Conservation (phyloP, 2,329 filamentous ascomycete species). For the Phialemonium atrogriseum region DNA sequence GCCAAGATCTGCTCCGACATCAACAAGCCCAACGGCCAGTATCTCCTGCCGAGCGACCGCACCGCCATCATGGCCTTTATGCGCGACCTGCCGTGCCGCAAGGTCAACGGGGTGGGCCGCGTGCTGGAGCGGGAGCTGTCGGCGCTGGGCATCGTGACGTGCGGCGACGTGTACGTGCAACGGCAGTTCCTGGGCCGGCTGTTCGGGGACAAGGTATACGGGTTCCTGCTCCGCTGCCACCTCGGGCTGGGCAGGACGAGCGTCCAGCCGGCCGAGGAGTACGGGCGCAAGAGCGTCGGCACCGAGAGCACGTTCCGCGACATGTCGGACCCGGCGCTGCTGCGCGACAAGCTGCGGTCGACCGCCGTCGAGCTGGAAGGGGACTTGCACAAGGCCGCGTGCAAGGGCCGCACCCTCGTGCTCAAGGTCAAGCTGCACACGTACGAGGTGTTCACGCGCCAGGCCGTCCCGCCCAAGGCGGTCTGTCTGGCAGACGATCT, state of each 20-base stretch:
- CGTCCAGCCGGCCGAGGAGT: slow-evolving; percentile 79
- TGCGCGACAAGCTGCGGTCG: slow-evolving; percentile 70
- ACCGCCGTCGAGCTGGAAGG: slow-evolving; percentile 82
- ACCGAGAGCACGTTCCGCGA: slow-evolving; percentile 90
- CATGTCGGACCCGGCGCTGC: slow-evolving; percentile 56
- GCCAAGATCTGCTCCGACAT: slow-evolving; percentile 94
- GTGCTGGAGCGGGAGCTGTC: slow-evolving; percentile 88
- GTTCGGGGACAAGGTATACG: slow-evolving; percentile 86
- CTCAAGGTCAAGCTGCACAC: slow-evolving; percentile 92
- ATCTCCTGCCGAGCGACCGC: slow-evolving; percentile 63
- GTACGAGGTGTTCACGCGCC: slow-evolving; percentile 83
- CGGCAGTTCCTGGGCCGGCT: slow-evolving; percentile 66
- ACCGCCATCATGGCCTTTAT: slow-evolving; percentile 77
- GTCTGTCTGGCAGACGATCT: slow-evolving; percentile 70
- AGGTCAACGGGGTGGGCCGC: slow-evolving; percentile 90
- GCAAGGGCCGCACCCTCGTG: slow-evolving; percentile 84
- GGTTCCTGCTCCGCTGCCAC: slow-evolving; percentile 77
- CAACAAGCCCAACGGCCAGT: slow-evolving; percentile 96
- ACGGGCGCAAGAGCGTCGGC: slow-evolving; percentile 87
- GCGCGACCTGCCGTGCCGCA: slow-evolving; percentile 71
- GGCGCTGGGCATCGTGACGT: slow-evolving; percentile 79
- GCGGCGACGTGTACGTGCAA: slow-evolving; percentile 75
- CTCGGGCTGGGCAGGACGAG: slow-evolving; percentile 80
- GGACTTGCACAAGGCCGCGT: slow-evolving; percentile 69
- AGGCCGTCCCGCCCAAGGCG: slow-evolving; percentile 65